Evolutionary conservation across 2,329 filamentous ascomycete species (phyloP).

Genomic region (Trichoderma aggressivum): DNA sequence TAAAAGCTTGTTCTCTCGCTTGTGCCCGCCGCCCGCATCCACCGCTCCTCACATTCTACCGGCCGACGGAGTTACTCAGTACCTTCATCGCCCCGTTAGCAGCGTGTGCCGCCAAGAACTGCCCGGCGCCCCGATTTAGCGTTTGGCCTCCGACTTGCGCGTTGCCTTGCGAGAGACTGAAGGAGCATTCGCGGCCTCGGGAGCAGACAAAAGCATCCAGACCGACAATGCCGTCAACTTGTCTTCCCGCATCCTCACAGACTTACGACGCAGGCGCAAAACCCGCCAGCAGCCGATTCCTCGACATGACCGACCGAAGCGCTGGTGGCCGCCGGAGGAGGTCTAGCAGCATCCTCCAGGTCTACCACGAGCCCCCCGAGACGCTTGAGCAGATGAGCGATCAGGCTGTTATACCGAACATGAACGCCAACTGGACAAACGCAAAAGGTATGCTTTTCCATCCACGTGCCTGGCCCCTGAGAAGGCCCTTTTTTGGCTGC

Average conservation of each 20-base stretch:
- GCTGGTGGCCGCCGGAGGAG: slow-evolving; percentile 78
- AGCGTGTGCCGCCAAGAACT: not conserved
- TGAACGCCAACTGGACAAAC: slow-evolving; percentile 99
- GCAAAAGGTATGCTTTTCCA: slow-evolving; percentile 75
- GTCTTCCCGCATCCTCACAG: slow-evolving; percentile 80
- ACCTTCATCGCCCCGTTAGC: not conserved
- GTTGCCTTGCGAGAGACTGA: slow-evolving; percentile 14
- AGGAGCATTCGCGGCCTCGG: slow-evolving; percentile 8
- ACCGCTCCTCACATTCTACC: not conserved
- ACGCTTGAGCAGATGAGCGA: slow-evolving; percentile 97
- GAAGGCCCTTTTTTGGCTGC: slow-evolving; percentile 27
- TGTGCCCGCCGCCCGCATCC: not conserved
- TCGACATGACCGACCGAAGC: slow-evolving; percentile 58
- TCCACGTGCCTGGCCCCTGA: not conserved
- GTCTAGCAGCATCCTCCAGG: slow-evolving; percentile 87
- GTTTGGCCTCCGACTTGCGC: slow-evolving; percentile 10
- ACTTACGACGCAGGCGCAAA: slow-evolving; percentile 84
- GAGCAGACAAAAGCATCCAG: slow-evolving; percentile 14
- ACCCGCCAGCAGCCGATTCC: slow-evolving; percentile 58
- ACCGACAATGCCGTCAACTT: slow-evolving; percentile 73
- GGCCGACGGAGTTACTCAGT: not conserved
- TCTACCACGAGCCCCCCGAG: slow-evolving; percentile 96
- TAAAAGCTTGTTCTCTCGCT: not conserved
- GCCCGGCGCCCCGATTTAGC: slow-evolving; percentile 7
- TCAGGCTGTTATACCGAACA: slow-evolving; percentile 87